Percentiles rank a stretch among this genome's conserved stretches.
Evolutionary conservation across 495 filamentous ascomycete genomes (phyloP).

Genomic region (Penicillium samsonianum): DNA sequence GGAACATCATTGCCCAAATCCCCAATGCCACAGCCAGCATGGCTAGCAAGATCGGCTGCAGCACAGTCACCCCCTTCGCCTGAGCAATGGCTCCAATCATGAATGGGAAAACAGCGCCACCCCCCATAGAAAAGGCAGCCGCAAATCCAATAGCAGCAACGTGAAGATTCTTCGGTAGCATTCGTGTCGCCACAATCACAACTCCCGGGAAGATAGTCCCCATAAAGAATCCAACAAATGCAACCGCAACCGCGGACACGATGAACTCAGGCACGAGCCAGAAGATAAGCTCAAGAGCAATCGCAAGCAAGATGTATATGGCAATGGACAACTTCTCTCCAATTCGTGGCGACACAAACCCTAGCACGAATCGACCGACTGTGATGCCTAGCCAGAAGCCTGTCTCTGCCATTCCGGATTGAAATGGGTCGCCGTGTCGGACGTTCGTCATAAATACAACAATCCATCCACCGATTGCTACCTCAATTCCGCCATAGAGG

Average conservation of each 20-base stretch:
- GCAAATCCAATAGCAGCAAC: conserved; percentile 78
- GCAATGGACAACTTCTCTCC: conserved; percentile 60
- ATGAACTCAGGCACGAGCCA: conserved; percentile 68
- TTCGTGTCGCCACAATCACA: conserved; percentile 71
- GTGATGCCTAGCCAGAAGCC: conserved; percentile 64
- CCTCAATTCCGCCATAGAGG: conserved; percentile 74
- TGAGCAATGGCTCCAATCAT: conserved; percentile 73
- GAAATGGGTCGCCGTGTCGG: conserved; percentile 50
- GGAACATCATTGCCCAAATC: conserved; percentile 21
- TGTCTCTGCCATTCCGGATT: conserved; percentile 57
- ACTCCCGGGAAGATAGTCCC: conserved; percentile 67
- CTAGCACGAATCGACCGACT: conserved; percentile 54
- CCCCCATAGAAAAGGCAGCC: conserved; percentile 71
- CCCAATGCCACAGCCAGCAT: conserved; percentile 26
- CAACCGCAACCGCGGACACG: conserved; percentile 66
- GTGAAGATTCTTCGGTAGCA: conserved; percentile 72
- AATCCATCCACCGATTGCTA: conserved; percentile 69
- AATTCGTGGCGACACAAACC: conserved; percentile 57
- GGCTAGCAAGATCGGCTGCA: conserved; percentile 67
- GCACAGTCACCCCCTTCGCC: conserved; percentile 63
- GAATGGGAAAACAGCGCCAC: conserved; percentile 72
- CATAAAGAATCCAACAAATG: conserved; percentile 66
- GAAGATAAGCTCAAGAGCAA: conserved; percentile 59
- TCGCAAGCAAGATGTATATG: conserved; percentile 48
- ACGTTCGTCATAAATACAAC: conserved; percentile 60